Percentiles rank a stretch among this genome's conserved stretches.
Evolutionary conservation across 192 early-diverging fungal species (phyloP).

Genomic region (Chytriomyces sp.): DNA sequence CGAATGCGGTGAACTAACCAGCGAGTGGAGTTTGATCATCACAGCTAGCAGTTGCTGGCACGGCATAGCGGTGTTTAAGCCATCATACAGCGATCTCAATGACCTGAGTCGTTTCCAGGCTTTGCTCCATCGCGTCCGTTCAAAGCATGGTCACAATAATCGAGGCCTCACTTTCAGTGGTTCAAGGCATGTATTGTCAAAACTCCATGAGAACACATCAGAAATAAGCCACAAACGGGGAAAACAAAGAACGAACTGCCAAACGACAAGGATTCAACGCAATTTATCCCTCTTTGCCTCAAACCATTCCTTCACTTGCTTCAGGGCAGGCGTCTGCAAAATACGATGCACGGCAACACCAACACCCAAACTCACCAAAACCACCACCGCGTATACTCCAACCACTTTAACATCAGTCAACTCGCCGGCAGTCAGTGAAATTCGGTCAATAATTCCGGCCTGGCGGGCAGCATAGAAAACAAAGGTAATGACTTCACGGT

Average conservation of each 20-base stretch:
- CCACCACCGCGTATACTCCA: conserved; percentile 21
- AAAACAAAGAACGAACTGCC: neutral
- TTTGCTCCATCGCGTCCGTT: no score
- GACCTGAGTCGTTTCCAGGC: no score
- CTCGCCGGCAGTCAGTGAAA: neutral
- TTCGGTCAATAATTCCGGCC: neutral
- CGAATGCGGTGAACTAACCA: no score
- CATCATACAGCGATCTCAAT: no score
- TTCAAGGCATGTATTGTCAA: no score
- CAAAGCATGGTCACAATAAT: no score
- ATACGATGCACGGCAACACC: conserved; percentile 23
- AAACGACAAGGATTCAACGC: neutral
- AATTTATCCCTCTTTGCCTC: conserved; percentile 28
- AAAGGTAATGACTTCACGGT: conserved; percentile 17
- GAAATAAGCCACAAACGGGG: no score
- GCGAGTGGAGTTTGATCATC: no score
- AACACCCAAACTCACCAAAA: neutral
- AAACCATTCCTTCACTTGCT: conserved; percentile 13
- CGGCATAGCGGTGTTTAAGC: no score
- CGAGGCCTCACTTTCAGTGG: no score
- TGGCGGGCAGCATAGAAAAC: conserved; percentile 7
- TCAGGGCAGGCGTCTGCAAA: conserved; percentile 22
- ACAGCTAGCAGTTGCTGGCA: no score
- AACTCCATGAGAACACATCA: no score
- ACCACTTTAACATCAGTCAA: conserved; percentile 26